These are phyloP conservation scores for Hammondia hammondi DNA, from an alignment of 169 alveolate species.

Conservation along the genomic window DNA sequence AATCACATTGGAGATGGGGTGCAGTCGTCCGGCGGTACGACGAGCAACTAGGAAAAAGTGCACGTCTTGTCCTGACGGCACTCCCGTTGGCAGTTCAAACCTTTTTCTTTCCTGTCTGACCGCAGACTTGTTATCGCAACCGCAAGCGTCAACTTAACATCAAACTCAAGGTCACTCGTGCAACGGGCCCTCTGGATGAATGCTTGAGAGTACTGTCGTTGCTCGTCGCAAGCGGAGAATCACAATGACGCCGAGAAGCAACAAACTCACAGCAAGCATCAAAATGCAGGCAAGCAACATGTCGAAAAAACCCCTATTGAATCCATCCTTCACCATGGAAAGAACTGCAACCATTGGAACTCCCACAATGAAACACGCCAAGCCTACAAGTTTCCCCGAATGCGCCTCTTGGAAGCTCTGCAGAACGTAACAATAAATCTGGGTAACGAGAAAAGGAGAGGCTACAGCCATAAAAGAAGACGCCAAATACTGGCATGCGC, in stretches of 20 bases:
- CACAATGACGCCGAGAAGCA: neutral
- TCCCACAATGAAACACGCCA: neutral
- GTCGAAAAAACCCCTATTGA: neutral
- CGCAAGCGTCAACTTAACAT: too few relatives aligned
- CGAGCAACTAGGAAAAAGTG: too few relatives aligned
- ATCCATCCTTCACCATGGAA: neutral
- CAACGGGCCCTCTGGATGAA: neutral
- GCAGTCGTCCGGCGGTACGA: too few relatives aligned
- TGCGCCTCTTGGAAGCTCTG: neutral
- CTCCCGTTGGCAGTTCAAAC: too few relatives aligned
- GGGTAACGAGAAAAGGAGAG: neutral
- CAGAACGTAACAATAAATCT: conserved; percentile 4
- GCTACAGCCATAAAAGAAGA: neutral
- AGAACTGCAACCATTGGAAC: neutral
- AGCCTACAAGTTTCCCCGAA: neutral
- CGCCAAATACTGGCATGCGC: neutral
- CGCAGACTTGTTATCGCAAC: too few relatives aligned
- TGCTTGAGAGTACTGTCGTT: neutral
- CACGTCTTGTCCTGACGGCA: too few relatives aligned
- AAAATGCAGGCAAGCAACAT: neutral
- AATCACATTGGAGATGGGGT: too few relatives aligned
- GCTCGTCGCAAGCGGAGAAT: neutral
- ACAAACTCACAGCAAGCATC: neutral
- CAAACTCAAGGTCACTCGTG: neutral
- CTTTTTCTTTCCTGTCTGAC: too few relatives aligned